These are phyloP conservation scores for Fraxinus angustifolia DNA, from an alignment of 305 asterid genomes.

Conservation along the genomic window DNA sequence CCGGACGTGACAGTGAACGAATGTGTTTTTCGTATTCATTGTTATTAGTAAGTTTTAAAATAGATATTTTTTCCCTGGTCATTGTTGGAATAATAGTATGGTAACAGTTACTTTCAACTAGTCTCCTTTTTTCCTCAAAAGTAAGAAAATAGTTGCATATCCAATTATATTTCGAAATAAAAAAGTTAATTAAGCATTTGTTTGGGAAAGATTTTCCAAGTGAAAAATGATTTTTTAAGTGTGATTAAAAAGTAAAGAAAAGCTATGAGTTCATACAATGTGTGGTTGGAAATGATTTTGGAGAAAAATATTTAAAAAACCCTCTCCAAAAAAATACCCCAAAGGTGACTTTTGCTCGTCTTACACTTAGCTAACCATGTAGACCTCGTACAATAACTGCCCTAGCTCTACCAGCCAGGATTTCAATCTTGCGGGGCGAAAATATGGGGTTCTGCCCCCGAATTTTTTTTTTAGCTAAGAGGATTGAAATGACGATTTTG, in stretches of 20 bases:
- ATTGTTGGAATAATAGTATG: not conserved
- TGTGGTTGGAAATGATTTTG: not conserved
- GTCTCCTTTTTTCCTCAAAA: not conserved
- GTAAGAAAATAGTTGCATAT: not conserved
- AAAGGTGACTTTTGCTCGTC: not conserved
- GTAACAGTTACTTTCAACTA: not conserved
- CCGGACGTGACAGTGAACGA: not conserved
- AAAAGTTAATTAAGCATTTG: not conserved
- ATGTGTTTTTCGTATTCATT: not conserved
- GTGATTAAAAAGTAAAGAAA: not conserved
- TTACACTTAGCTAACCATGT: not conserved
- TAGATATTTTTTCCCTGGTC: not conserved
- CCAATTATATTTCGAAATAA: not conserved
- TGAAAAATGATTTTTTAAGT: not conserved
- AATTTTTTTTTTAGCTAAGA: too few species aligned
- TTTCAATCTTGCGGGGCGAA: too few species aligned
- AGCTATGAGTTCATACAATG: not conserved
- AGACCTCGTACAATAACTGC: too few species aligned
- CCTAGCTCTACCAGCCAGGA: too few species aligned
- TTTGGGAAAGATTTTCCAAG: not conserved
- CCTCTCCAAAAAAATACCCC: not conserved
- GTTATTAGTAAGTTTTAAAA: not conserved
- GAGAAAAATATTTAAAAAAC: not conserved
- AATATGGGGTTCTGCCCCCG: too few species aligned
- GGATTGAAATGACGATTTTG: too few species aligned